Conservation (phyloP, 106 monocot genomes). For the Dactylorhiza incarnata region DNA sequence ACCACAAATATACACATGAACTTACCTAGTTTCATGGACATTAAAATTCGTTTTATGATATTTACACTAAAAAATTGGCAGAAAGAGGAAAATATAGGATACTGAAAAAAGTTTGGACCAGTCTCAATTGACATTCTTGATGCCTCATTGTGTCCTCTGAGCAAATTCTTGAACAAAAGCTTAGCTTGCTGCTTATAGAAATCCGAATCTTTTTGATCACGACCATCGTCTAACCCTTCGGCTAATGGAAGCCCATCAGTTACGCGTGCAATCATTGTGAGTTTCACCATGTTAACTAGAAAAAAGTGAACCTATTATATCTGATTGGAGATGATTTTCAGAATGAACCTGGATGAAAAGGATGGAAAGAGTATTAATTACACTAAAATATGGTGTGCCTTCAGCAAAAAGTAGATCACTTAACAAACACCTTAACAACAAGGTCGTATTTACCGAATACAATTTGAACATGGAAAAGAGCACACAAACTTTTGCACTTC, state of each 20-base stretch:
- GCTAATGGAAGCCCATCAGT: constrained; percentile 98
- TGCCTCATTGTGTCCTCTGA: constrained; percentile 86
- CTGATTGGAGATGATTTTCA: not conserved
- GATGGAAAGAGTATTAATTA: not conserved
- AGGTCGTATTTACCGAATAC: too few species aligned
- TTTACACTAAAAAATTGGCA: not conserved
- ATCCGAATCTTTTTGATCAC: constrained; percentile 82
- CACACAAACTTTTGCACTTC: too few species aligned
- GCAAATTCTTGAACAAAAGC: constrained; percentile 92
- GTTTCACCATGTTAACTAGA: constrained; percentile 46
- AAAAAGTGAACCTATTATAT: not conserved
- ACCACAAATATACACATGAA: too few species aligned
- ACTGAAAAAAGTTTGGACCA: constrained; percentile 86
- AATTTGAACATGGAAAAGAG: too few species aligned
- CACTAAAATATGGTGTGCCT: not conserved
- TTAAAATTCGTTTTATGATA: not conserved
- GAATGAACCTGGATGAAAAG: constrained; percentile 6
- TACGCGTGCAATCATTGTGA: constrained; percentile 96
- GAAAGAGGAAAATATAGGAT: constrained; percentile 28
- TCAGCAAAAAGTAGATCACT: not conserved
- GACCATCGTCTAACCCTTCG: constrained; percentile 94
- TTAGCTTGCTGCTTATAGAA: constrained; percentile 98
- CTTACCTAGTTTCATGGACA: too few species aligned
- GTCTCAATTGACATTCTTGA: constrained; percentile 98
- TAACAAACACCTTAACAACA: not conserved